A percentile compares a stretch with the other conserved stretches of the same genome.
These are phyloP conservation scores for Selaginella tamariscina DNA, from an alignment of 75 land plant species.

Conservation along the genomic window DNA sequence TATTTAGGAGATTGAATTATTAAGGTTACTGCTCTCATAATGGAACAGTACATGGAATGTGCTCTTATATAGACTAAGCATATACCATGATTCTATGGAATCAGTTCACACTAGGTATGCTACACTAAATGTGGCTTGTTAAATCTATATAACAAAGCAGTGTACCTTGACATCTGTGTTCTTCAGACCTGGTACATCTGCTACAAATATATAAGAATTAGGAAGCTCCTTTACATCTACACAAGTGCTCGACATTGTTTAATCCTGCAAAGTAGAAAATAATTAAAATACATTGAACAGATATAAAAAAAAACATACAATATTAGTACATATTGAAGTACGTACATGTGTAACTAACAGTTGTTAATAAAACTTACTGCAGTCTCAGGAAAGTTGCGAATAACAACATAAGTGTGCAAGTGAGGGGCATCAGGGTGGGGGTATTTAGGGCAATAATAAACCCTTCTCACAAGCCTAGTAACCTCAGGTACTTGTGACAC, in stretches of 20 bases:
- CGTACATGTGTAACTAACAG: neutral
- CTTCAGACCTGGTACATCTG: conserved; percentile 35
- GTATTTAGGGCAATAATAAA: neutral
- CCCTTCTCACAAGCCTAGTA: neutral
- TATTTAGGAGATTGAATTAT: neutral
- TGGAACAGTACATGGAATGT: neutral
- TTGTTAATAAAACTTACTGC: neutral
- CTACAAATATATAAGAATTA: conserved; percentile 24
- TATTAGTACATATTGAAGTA: too few relatives aligned
- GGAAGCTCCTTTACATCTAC: conserved; percentile 36
- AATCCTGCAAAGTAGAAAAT: conserved; percentile 8
- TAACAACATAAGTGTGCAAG: neutral
- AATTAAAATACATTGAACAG: neutral
- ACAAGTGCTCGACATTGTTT: conserved; percentile 27
- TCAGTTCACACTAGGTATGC: too few relatives aligned
- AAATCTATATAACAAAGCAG: neutral
- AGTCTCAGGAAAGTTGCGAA: neutral
- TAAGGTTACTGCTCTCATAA: neutral
- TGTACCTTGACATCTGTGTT: conserved; percentile 28
- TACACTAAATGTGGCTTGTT: neutral
- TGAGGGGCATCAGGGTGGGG: neutral
- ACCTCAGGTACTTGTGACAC: neutral
- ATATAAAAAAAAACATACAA: neutral
- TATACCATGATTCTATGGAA: too few relatives aligned
- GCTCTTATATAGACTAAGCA: neutral